Evolutionary conservation across 306 rosid species (phyloP).

Genomic region (Sindora glabra): DNA sequence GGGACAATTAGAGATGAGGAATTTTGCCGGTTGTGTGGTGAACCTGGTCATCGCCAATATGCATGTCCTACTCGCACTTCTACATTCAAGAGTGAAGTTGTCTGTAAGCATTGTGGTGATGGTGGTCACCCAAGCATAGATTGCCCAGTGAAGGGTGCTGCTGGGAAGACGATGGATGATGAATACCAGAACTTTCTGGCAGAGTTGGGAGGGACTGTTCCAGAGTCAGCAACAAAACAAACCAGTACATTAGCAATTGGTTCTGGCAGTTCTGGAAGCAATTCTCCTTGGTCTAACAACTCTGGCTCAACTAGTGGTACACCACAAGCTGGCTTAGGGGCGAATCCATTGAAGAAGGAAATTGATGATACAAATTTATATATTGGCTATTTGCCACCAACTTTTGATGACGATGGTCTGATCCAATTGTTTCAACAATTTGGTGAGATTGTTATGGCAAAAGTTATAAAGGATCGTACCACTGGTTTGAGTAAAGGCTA

Average conservation of each 20-base stretch:
- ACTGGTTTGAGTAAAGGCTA: conserved; percentile 8
- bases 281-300: conserved; percentile 91
- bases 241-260: conserved; percentile 44
- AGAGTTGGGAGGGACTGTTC: conserved; percentile 45
- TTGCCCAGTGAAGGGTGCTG: conserved; percentile 90
- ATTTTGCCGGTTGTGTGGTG: conserved; percentile 4
- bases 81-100: conserved; percentile 10
- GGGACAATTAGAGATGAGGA: conserved; percentile 1
- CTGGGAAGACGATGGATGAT: conserved; percentile 63
- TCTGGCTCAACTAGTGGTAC: conserved; percentile 25
- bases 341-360: conserved; percentile 39
- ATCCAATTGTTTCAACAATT: conserved; percentile 17
- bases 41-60: conserved; percentile 2
- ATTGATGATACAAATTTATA: conserved; percentile 10
- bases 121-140: conserved; percentile 98
- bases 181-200: conserved; percentile 95
- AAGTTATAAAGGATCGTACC: conserved; percentile 11
- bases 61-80: conserved; percentile 3
- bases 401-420: conserved; percentile 2
- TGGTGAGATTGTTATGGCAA: conserved; percentile 10
- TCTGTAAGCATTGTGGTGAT: conserved; percentile 11
- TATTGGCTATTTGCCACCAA: conserved; percentile 6
- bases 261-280: conserved; percentile 62
- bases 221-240: not conserved
- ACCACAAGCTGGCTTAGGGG: conserved; percentile 65